Conservation (phyloP, 306 rosid genomes). For the Lupinus albus region DNA sequence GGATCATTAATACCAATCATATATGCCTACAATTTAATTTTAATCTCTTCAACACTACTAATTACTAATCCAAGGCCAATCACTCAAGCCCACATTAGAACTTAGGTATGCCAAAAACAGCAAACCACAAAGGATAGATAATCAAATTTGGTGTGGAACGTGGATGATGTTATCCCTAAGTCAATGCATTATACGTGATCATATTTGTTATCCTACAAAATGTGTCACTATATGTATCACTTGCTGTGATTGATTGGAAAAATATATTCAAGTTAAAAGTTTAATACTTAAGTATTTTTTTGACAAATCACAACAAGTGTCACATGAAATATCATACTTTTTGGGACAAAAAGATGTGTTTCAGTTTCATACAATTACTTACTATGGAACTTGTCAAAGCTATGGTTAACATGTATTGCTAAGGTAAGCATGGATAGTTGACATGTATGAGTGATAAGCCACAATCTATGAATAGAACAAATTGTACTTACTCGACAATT, state of each 20-base stretch:
- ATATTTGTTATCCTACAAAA: too few relatives aligned
- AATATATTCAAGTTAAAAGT: too few relatives aligned
- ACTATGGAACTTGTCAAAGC: conserved; percentile 44
- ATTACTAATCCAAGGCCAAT: conserved; percentile 41
- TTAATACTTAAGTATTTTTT: too few relatives aligned
- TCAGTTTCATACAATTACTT: conserved; percentile 43
- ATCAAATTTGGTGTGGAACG: conserved; percentile 25
- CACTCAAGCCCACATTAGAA: not conserved
- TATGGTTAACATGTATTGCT: conserved; percentile 42
- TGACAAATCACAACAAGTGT: too few relatives aligned
- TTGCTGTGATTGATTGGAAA: too few relatives aligned
- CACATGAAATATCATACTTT: too few relatives aligned
- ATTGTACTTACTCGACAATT: conserved; percentile 47
- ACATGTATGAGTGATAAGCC: conserved; percentile 44
- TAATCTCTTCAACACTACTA: conserved; percentile 35
- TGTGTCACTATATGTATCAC: too few relatives aligned
- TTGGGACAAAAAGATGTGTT: too few relatives aligned
- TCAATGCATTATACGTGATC: conserved; percentile 28
- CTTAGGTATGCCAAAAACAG: conserved; percentile 43
- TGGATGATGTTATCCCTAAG: conserved; percentile 39
- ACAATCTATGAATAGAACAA: conserved; percentile 41
- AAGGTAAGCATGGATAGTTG: conserved; percentile 52
- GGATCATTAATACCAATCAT: conserved; percentile 4
- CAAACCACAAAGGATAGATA: conserved; percentile 1
- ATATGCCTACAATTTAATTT: conserved; percentile 18